Percentiles rank a stretch among this genome's conserved stretches.
phyloP scores from a whole-genome alignment of 768 basidiomycete species.

The Boletus subparvulus region DNA sequence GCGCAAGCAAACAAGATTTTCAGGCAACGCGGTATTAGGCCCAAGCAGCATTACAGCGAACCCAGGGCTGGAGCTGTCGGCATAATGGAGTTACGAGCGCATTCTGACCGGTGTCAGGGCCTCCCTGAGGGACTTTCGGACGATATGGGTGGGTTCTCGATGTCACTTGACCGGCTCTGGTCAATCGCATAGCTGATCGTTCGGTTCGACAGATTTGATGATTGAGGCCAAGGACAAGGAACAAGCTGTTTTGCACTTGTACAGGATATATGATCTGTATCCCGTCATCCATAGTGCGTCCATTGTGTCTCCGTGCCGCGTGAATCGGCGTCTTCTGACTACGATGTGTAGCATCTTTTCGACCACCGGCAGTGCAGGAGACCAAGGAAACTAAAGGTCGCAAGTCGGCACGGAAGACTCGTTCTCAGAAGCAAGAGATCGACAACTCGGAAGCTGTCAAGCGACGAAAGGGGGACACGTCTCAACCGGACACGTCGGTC shows the following conservation, averaged over 20 bases:
- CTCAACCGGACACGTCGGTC: too few species aligned
- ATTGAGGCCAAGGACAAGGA: constrained; percentile 95
- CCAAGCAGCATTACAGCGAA: constrained; percentile 92
- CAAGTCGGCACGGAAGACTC: constrained; percentile 32
- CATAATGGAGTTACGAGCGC: constrained; percentile 84
- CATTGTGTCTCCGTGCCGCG: not conserved
- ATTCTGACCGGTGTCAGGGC: constrained; percentile 75
- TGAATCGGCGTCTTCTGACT: not conserved
- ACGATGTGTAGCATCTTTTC: constrained; percentile 32
- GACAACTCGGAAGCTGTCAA: constrained; percentile 28
- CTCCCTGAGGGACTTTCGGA: constrained; percentile 65
- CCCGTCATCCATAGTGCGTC: constrained; percentile 58
- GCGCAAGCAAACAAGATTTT: constrained; percentile 75
- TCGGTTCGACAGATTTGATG: constrained; percentile 64
- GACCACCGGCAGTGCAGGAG: constrained; percentile 43
- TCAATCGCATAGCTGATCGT: not conserved
- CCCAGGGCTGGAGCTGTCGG: constrained; percentile 81
- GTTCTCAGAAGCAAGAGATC: constrained; percentile 27
- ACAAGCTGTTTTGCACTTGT: constrained; percentile 86
- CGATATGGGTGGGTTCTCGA: constrained; percentile 53
- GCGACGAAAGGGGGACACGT: too few species aligned
- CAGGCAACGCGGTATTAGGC: constrained; percentile 69
- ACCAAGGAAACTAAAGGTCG: constrained; percentile 45
- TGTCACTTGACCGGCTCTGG: too few species aligned
- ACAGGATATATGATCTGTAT: constrained; percentile 71